Evolutionary conservation across 805 yeast species (phyloP).

Genomic region (Hanseniaspora lindneri): DNA sequence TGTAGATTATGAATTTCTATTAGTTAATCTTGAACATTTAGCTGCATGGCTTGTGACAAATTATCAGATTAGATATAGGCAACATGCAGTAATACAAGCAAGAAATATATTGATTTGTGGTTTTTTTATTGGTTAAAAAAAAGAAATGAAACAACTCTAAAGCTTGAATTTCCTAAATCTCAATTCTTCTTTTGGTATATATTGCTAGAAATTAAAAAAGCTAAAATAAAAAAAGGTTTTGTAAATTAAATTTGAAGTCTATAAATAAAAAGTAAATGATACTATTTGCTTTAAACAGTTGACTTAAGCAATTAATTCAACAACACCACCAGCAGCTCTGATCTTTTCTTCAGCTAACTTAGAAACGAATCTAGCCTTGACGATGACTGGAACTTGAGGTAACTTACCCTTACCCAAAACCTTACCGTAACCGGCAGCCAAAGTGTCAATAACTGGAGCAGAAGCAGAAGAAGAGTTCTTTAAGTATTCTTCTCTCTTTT

Average conservation of each 20-base stretch:
- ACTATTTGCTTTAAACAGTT: conserved; percentile 13
- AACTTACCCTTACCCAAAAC: conserved; percentile 98
- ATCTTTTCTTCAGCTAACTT: conserved; percentile 99
- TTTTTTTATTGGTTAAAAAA: too few species aligned
- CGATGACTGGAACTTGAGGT: conserved; percentile 97
- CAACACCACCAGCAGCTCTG: conserved; percentile 99
- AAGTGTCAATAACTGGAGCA: conserved; percentile 98
- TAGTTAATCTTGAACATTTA: too few species aligned
- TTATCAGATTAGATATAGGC: too few species aligned
- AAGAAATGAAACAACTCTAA: conserved; percentile 8
- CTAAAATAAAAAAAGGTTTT: background rate
- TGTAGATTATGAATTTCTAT: too few species aligned
- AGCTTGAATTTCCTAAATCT: conserved; percentile 11
- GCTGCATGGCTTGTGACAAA: too few species aligned
- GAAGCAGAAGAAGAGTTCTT: conserved; percentile 70
- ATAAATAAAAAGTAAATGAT: conserved; percentile 15
- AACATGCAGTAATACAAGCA: too few species aligned
- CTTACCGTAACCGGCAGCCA: conserved; percentile 99
- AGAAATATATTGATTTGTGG: background rate
- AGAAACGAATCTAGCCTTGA: conserved; percentile 98
- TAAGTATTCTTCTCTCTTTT: conserved; percentile 87
- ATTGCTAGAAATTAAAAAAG: background rate
- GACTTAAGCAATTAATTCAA: conserved; percentile 92
- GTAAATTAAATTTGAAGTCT: conserved; percentile 9
- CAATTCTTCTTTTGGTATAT: conserved; percentile 1